Base-by-base conservation (phyloP, 1,139 yeast species). In the Kodamaea sp. region DNA sequence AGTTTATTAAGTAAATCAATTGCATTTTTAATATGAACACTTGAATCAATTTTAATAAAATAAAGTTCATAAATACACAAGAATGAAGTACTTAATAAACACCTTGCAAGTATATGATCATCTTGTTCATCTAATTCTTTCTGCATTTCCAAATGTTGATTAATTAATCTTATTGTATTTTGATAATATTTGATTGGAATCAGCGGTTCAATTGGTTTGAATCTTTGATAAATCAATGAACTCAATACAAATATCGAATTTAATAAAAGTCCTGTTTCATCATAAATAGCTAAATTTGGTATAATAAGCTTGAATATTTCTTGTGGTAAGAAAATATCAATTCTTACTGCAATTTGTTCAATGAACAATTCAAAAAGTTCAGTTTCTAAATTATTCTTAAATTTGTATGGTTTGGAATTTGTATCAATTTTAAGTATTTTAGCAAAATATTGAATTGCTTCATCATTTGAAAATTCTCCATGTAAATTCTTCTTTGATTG, bases 41-140 rank as follows among this genome's bases (percentile, higher is more conserved):
- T 30, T 4, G 20, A 15, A 24, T 41, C 44, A n/a, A 36, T 38
- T 11, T 34, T 36, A 9, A 63, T 62, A 38, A 65, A 66, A 39
- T 62, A 63, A 48, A 65, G 53, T 46, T 68, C 74, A 45, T 65
- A 66, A 10, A 67, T 57, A 34, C 73, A 65, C 22, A 68, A 54
- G n/a, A 68, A 47, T 23, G 60, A 58, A 0, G 72, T 63, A 43
- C 70, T 65, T 24, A 67, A 46, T 27, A 68, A 53, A 41, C 73
- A 67, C 28, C 71, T 49, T 4, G 67, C 60, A 27, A 63, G 58
- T 7, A 60, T 53, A 2, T 66, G 67, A 20, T 53, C 55, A 31
- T 54, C 51, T 12, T 49, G 54, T 22, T 58, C 62, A 25, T 49
- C 47, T 6, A 48, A 56, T 2, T 62, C 58, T 8, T 53, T 41